Evolutionary conservation across 176 grass and related monocot species (phyloP).

Genomic region (Oryza longistaminata): DNA sequence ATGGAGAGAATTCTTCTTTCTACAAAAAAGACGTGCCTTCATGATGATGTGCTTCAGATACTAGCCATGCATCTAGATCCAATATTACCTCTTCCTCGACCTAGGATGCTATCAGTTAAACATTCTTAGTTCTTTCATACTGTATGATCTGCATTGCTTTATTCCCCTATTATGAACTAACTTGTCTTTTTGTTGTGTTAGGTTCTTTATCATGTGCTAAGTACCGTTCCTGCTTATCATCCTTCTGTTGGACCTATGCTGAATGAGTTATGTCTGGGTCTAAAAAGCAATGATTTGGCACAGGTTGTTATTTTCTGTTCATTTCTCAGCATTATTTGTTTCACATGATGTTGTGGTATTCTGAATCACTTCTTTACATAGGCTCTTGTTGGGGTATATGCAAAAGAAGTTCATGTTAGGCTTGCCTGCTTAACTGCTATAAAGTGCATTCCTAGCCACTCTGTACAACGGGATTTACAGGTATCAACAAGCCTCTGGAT

Average conservation of each 20-base stretch:
- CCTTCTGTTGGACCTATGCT: slow-evolving; percentile 81
- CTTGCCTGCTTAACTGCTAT: slow-evolving; percentile 92
- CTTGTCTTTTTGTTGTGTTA: slow-evolving; percentile 31
- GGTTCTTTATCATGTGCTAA: slow-evolving; percentile 97
- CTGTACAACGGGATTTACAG: slow-evolving; percentile 60
- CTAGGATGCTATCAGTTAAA: slow-evolving; percentile 95
- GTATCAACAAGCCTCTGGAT: slow-evolving; percentile 92
- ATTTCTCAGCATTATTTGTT: slow-evolving; percentile 22
- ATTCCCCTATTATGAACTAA: slow-evolving; percentile 25
- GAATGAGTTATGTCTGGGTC: slow-evolving; percentile 94
- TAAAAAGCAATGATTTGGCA: slow-evolving; percentile 72
- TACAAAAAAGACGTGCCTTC: slow-evolving; percentile 86
- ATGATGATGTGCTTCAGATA: slow-evolving; percentile 89
- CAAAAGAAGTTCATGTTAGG: slow-evolving; percentile 86
- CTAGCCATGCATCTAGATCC: slow-evolving; percentile 94
- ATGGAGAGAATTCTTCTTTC: slow-evolving; percentile 82
- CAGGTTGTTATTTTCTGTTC: slow-evolving; percentile 56
- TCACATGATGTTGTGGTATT: slow-evolving; percentile 26
- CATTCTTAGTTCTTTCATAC: slow-evolving; percentile 40
- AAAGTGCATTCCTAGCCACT: slow-evolving; percentile 82
- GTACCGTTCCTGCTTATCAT: slow-evolving; percentile 76
- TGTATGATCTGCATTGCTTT: slow-evolving; percentile 35
- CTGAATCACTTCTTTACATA: slow-evolving; percentile 42
- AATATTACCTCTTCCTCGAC: slow-evolving; percentile 92
- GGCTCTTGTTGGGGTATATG: slow-evolving; percentile 89